Evolutionary conservation across 345 rosid species (phyloP).

Genomic region (Crucihimalaya himalaica): DNA sequence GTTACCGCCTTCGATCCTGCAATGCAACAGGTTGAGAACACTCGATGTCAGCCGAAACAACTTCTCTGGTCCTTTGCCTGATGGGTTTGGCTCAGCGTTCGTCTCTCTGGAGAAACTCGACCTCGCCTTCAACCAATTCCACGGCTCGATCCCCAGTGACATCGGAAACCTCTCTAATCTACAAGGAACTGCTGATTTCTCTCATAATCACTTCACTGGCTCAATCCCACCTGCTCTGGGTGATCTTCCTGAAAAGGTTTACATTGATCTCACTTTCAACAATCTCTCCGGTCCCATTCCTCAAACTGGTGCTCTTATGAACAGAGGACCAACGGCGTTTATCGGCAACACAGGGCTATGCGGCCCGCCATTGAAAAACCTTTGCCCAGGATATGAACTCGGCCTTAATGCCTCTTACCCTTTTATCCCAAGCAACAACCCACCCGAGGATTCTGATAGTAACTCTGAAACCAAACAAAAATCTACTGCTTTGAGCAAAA

Average conservation of each 20-base stretch:
- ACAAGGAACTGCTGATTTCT: constrained; percentile 97
- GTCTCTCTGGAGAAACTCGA: constrained; percentile 73
- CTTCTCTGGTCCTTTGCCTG: constrained; percentile 73
- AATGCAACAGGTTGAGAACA: constrained; percentile 73
- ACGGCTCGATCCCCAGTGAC: constrained; percentile 71
- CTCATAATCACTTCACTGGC: constrained; percentile 76
- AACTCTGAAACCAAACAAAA: constrained; percentile 45
- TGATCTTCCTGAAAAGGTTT: constrained; percentile 90
- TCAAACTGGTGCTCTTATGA: constrained; percentile 91
- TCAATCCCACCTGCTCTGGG: constrained; percentile 83
- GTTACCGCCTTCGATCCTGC: constrained; percentile 62
- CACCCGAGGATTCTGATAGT: constrained; percentile 46
- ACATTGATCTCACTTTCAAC: constrained; percentile 84
- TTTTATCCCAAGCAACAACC: constrained; percentile 60
- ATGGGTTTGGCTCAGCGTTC: constrained; percentile 63
- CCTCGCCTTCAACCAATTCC: constrained; percentile 76
- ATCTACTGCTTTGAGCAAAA: constrained; percentile 63
- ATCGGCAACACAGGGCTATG: constrained; percentile 86
- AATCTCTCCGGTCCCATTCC: constrained; percentile 94
- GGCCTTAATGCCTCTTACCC: constrained; percentile 69
- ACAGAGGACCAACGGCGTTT: constrained; percentile 93
- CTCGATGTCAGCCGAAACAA: constrained; percentile 83
- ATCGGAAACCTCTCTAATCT: constrained; percentile 77
- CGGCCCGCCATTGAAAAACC: constrained; percentile 84
- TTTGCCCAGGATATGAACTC: constrained; percentile 56